These are phyloP conservation scores for Berberis vulgaris DNA, from an alignment of 164 flowering plant species.

Conservation along the genomic window DNA sequence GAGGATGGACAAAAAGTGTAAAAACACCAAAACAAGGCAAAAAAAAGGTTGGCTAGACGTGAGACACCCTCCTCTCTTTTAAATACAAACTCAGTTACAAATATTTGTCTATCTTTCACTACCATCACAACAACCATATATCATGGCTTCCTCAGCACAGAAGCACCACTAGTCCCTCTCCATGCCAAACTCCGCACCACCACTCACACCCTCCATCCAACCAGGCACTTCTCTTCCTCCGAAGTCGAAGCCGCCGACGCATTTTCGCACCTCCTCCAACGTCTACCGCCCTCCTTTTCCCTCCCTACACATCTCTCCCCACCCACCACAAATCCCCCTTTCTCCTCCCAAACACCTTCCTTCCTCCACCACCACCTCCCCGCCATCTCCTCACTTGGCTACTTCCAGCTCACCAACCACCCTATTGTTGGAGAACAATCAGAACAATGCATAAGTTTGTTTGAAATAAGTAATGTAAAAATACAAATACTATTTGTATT, in stretches of 20 bases:
- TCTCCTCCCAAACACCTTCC: slow-evolving; percentile 18
- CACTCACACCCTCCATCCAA: slow-evolving; percentile 66
- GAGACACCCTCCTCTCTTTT: too few species aligned
- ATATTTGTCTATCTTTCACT: too few species aligned
- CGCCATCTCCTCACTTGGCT: slow-evolving; percentile 38
- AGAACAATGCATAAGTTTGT: too few species aligned
- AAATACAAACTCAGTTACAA: too few species aligned
- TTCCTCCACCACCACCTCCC: slow-evolving; percentile 12
- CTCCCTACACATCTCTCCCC: slow-evolving; percentile 41
- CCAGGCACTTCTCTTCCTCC: slow-evolving; percentile 16
- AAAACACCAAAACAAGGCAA: too few species aligned
- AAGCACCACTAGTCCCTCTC: slow-evolving; percentile 10
- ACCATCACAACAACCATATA: too few species aligned
- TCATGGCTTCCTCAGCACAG: slow-evolving; percentile 35
- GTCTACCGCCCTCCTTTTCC: slow-evolving; percentile 60
- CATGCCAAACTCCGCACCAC: slow-evolving; percentile 53
- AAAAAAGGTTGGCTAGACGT: too few species aligned
- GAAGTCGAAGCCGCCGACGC: slow-evolving; percentile 30
- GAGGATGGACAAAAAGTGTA: too few species aligned
- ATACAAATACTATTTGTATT: too few species aligned
- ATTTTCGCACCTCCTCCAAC: slow-evolving; percentile 49
- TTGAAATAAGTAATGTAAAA: too few species aligned
- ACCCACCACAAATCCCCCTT: slow-evolving; percentile 24
- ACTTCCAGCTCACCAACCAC: slow-evolving; percentile 53
- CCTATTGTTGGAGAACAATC: too few species aligned